A percentile compares a stretch with the other conserved stretches of the same genome.
Conservation (phyloP, 2,329 filamentous ascomycete species). For the Aspergillus sclerotialis region DNA sequence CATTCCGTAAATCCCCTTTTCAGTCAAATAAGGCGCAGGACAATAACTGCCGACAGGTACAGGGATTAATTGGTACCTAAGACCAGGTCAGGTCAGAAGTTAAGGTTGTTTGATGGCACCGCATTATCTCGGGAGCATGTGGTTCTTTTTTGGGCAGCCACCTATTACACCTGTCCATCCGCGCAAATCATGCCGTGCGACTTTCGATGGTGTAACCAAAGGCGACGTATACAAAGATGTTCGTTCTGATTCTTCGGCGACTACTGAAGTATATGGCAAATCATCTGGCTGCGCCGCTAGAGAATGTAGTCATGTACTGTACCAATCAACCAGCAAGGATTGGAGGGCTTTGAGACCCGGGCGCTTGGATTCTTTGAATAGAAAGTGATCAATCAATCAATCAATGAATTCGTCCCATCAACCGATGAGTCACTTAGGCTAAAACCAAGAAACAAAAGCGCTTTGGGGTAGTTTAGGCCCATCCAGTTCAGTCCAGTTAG, state of each 20-base stretch:
- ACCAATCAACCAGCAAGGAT: too few relatives aligned
- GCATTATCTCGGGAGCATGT: slow-evolving; percentile 5
- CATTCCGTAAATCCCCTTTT: neutral
- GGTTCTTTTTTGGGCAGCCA: slow-evolving; percentile 19
- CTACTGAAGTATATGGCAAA: slow-evolving; percentile 8
- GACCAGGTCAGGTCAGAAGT: slow-evolving; percentile 2
- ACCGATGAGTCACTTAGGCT: too few relatives aligned
- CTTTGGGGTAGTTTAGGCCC: too few relatives aligned
- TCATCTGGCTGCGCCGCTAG: slow-evolving; percentile 11
- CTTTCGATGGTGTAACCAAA: slow-evolving; percentile 10
- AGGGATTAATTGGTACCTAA: neutral
- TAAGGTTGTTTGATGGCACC: slow-evolving; percentile 8
- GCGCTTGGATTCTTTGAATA: too few relatives aligned
- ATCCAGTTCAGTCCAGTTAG: too few relatives aligned
- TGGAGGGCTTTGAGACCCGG: too few relatives aligned
- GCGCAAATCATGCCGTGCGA: slow-evolving; percentile 17
- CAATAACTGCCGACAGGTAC: too few relatives aligned
- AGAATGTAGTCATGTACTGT: too few relatives aligned
- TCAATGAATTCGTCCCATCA: too few relatives aligned
- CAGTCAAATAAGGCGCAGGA: too few relatives aligned
- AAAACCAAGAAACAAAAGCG: too few relatives aligned
- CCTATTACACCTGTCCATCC: slow-evolving; percentile 5
- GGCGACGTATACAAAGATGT: slow-evolving; percentile 7
- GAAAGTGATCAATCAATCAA: too few relatives aligned
- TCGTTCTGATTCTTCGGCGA: slow-evolving; percentile 2